Base-by-base conservation (phyloP, 2,329 filamentous ascomycete genomes). In the Hawksworthiomyces lignivorus region DNA sequence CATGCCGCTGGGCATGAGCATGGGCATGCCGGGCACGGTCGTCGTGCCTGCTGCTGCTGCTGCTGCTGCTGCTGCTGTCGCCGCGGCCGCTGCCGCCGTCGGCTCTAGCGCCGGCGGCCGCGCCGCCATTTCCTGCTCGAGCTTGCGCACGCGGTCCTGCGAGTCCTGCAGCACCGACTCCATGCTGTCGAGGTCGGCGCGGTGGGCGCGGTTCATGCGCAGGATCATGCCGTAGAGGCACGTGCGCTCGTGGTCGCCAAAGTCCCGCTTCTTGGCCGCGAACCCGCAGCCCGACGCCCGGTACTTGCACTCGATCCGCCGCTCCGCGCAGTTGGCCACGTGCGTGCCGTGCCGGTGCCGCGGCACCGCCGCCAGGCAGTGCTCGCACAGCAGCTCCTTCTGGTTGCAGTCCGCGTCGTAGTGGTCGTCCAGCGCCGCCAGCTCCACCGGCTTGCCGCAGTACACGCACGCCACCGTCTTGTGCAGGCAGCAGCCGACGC, bases 401-500 rank as follows among this genome's bases (percentile, higher is more conserved):
- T 67, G 66, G 0, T 61, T 54, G 49, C 76, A 80, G 12, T 59
- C 52, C 18, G 47, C 52, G 36, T 63, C 57, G 43, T 67, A 62
- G 43, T 69, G 65, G n/a, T 63, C 61, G 48, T 68, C 61, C 24
- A 71, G 52, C n/a, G 70, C 65, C 0, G 67, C 64, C 36, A 68
- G 66, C 43, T 72, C 63, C n/a, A 74, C 63, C 12, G 56, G 51
- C 18, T 63, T 56, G n/a, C 67, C 56, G 56, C 79, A 82, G 50
- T 74, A 69, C n/a, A 62, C 58, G 52, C 79, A 82, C 9, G 57
- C 54, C 1, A 65, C 62, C 24, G 68, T 56, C 39, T 64, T 65
- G 51, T 82, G 79, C 18, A 75, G 64, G 51, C 79, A 82, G 36
- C 68, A 66, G n/a, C 62, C 64, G 2, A 12, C 12, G 12, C 24